Evolutionary conservation across 148 eudicot species (phyloP).

Genomic region (Simmondsia chinensis): DNA sequence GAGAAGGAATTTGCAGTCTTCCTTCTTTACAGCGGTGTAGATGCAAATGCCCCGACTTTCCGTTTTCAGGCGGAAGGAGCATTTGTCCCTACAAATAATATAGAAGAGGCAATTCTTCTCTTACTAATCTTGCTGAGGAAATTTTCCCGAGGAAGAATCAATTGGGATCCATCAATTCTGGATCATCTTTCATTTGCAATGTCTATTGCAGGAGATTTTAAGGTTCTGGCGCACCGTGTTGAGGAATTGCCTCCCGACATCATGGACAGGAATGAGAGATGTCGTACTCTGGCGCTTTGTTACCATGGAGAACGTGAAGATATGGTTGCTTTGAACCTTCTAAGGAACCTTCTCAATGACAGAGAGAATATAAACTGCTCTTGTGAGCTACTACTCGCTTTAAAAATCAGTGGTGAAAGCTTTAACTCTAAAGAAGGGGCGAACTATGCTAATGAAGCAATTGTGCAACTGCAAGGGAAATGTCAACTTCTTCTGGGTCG

Average conservation of each 20-base stretch:
- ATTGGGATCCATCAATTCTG: conserved; percentile 68
- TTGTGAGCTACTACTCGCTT: conserved; percentile 42
- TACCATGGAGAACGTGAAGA: conserved; percentile 57
- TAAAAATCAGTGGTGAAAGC: conserved; percentile 35
- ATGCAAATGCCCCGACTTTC: conserved; percentile 59
- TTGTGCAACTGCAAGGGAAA: conserved; percentile 17
- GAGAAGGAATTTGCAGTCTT: conserved; percentile 59
- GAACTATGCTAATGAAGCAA: conserved; percentile 21
- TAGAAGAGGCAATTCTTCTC: conserved; percentile 78
- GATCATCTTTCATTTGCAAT: conserved; percentile 76
- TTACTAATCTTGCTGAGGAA: conserved; percentile 45
- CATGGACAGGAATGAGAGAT: conserved; percentile 36
- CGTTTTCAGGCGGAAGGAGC: conserved; percentile 62
- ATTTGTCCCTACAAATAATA: conserved; percentile 63
- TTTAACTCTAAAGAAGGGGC: conserved; percentile 33
- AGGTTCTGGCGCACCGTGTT: conserved; percentile 35
- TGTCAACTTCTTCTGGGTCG: conserved; percentile 30
- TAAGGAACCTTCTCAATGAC: conserved; percentile 39
- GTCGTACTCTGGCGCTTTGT: conserved; percentile 49
- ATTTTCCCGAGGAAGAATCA: conserved; percentile 22
- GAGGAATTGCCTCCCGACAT: conserved; percentile 62
- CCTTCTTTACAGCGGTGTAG: conserved; percentile 69
- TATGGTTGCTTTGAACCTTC: conserved; percentile 39
- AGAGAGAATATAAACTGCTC: conserved; percentile 28
- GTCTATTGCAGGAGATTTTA: conserved; percentile 42